Evolutionary conservation across 2,329 filamentous ascomycete species (phyloP).

Genomic region (Lachnellula willkommii): DNA sequence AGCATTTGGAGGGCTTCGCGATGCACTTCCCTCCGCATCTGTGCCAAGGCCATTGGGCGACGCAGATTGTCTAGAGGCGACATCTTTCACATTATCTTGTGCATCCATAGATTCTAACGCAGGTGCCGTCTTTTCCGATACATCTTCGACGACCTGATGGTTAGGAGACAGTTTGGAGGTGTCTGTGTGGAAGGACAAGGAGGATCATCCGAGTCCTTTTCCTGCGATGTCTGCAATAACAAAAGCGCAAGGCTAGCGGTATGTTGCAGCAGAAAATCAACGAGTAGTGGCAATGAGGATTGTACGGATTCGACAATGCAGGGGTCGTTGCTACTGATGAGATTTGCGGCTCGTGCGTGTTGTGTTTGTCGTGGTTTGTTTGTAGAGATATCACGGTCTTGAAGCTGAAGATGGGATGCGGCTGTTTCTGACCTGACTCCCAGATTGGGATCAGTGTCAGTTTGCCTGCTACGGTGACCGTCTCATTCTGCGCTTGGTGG

Average conservation of each 20-base stretch:
- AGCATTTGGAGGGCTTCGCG: slow-evolving; percentile 21
- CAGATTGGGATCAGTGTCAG: too few relatives aligned
- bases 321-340: not conserved
- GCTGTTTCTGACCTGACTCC: not conserved
- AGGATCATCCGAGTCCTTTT: slow-evolving; percentile 29
- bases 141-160: slow-evolving; percentile 28
- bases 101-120: slow-evolving; percentile 32
- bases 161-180: slow-evolving; percentile 32
- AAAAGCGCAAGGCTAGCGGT: not conserved
- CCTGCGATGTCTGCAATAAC: slow-evolving; percentile 1
- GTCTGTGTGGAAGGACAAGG: slow-evolving; percentile 28
- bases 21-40: slow-evolving; percentile 17
- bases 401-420: not conserved
- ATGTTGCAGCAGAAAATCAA: not conserved
- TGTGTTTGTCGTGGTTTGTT: not conserved
- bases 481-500: not conserved
- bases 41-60: slow-evolving; percentile 16
- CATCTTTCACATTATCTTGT: slow-evolving; percentile 23
- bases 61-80: slow-evolving; percentile 17
- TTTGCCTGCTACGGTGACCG: not conserved
- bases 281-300: not conserved
- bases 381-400: not conserved
- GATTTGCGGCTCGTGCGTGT: too few relatives aligned
- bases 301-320: too few relatives aligned
- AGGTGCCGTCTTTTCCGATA: slow-evolving; percentile 25